These are phyloP conservation scores for Trichoderma sp. DNA, from an alignment of 2,329 filamentous ascomycete species.

Conservation along the genomic window DNA sequence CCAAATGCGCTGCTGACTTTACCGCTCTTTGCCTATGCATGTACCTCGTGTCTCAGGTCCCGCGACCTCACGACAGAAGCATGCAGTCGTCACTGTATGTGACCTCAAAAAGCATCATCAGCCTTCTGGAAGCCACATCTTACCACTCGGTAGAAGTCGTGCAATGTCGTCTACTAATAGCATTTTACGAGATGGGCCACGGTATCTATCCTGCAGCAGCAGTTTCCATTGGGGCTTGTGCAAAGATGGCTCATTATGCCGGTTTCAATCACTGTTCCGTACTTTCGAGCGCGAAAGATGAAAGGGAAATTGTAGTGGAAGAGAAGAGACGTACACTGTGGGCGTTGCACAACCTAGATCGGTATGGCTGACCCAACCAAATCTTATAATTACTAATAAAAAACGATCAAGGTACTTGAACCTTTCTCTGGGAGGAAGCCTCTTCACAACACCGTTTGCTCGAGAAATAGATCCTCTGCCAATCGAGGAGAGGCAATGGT, in stretches of 20 bases:
- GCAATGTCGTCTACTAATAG: not conserved
- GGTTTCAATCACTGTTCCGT: not conserved
- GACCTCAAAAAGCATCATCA: not conserved
- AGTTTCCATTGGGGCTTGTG: not conserved
- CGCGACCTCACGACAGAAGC: not conserved
- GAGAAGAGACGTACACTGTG: not conserved
- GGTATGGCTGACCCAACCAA: not conserved
- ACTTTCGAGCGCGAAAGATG: not conserved
- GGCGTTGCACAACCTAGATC: not conserved
- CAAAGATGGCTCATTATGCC: not conserved
- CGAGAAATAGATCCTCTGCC: not conserved
- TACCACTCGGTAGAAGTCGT: not conserved
- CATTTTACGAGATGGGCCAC: slow-evolving; percentile 1
- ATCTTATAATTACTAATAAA: not conserved
- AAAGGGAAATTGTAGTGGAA: not conserved
- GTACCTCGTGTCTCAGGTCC: not conserved
- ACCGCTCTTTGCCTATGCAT: not conserved
- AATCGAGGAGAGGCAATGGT: not conserved
- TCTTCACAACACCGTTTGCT: not conserved
- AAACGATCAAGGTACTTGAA: not conserved
- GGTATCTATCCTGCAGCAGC: slow-evolving; percentile 1
- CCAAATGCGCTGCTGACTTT: not conserved
- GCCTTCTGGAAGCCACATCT: not conserved
- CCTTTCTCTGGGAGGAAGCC: slow-evolving; percentile 2
- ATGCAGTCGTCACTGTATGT: slow-evolving; percentile 6